phyloP scores from a whole-genome alignment of 192 early-diverging fungal genomes.

The Phlyctochytrium planicorne region DNA sequence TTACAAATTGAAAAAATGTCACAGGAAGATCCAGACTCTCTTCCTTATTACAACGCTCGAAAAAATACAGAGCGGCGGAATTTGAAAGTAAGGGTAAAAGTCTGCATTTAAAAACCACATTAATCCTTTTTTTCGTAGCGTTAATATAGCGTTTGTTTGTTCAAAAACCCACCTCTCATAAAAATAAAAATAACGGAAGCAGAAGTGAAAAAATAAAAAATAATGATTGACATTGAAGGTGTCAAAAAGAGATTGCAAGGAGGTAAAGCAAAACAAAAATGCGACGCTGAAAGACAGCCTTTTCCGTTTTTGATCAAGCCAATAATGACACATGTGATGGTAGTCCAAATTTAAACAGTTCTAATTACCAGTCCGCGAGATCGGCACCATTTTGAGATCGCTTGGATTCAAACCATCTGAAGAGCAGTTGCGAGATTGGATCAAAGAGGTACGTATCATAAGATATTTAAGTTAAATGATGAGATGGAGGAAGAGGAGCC shows the following conservation, averaged over 20 bases:
- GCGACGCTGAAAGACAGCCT: too few species aligned
- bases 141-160: too few species aligned
- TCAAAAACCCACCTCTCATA: too few species aligned
- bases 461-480: not conserved
- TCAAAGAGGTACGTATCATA: conserved; percentile 38
- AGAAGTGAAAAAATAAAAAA: too few species aligned
- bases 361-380: conserved; percentile 38
- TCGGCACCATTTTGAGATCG: conserved; percentile 53
- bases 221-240: too few species aligned
- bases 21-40: conserved; percentile 55
- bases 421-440: conserved; percentile 46
- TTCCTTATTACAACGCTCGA: conserved; percentile 59
- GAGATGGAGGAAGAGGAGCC: conserved; percentile 56
- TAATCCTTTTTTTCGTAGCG: too few species aligned
- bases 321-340: conserved; percentile 48
- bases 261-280: too few species aligned
- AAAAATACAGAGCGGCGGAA: conserved; percentile 49
- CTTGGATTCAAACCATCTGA: conserved; percentile 47
- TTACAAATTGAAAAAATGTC: conserved; percentile 61
- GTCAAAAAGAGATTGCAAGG: too few species aligned
- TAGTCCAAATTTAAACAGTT: not conserved
- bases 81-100: too few species aligned
- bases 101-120: too few species aligned
- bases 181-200: too few species aligned
- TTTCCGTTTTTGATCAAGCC: conserved; percentile 49